These are phyloP conservation scores for Xylariaceae sp. DNA, from an alignment of 2,329 filamentous ascomycete species.

Conservation along the genomic window DNA sequence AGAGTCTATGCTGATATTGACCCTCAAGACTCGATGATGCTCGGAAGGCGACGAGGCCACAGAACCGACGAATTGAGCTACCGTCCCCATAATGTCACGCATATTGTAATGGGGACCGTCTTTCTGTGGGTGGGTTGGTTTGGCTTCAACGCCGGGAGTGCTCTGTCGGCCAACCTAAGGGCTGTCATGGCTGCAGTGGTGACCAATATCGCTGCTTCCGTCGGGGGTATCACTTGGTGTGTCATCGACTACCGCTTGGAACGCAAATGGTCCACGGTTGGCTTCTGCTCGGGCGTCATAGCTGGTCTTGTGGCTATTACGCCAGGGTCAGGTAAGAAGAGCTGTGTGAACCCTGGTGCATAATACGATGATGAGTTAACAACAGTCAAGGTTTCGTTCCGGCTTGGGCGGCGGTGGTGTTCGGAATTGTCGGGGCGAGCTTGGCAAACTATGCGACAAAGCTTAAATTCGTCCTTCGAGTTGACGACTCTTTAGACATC, in stretches of 20 bases:
- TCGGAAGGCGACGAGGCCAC: slow-evolving; percentile 78
- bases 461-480: slow-evolving; percentile 74
- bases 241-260: slow-evolving; percentile 83
- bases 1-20: slow-evolving; percentile 11
- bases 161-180: slow-evolving; percentile 72
- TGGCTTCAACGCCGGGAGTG: slow-evolving; percentile 86
- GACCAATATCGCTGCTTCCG: slow-evolving; percentile 77
- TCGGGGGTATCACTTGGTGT: slow-evolving; percentile 85
- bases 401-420: slow-evolving; percentile 76
- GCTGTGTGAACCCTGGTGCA: neutral
- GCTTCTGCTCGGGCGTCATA: slow-evolving; percentile 87
- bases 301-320: slow-evolving; percentile 85
- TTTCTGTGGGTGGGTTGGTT: slow-evolving; percentile 97
- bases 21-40: slow-evolving; percentile 66
- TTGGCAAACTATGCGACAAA: slow-evolving; percentile 89
- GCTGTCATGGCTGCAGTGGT: slow-evolving; percentile 82
- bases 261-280: slow-evolving; percentile 87
- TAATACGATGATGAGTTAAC: slow-evolving; percentile 5
- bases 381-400: slow-evolving; percentile 58
- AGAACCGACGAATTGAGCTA: slow-evolving; percentile 87
- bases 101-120: slow-evolving; percentile 86
- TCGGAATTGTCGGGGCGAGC: slow-evolving; percentile 67
- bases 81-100: slow-evolving; percentile 86
- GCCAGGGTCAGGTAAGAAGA: slow-evolving; percentile 63
- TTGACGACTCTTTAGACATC: slow-evolving; percentile 84